phyloP scores from a whole-genome alignment of 1,139 yeast genomes.

The Geotrichum candidum region DNA sequence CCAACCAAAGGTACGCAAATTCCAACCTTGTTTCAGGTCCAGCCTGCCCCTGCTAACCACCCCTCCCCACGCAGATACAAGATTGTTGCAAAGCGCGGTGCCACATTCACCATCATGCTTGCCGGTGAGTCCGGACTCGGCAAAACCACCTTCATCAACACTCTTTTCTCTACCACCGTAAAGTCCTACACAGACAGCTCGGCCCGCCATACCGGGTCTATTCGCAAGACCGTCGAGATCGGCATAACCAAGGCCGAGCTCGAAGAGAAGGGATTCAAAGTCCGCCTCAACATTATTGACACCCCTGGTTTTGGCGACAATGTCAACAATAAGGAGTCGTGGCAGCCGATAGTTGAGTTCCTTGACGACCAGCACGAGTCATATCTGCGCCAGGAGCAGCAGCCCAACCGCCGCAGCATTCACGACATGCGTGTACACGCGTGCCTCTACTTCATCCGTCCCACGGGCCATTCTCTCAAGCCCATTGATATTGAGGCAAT shows the following conservation, averaged over 20 bases:
- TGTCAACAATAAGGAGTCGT: constrained; percentile 84
- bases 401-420: constrained; percentile 60
- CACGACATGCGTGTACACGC: constrained; percentile 89
- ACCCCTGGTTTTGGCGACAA: constrained; percentile 98
- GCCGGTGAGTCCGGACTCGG: constrained; percentile 94
- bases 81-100: constrained; percentile 82
- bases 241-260: constrained; percentile 84
- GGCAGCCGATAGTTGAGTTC: constrained; percentile 91
- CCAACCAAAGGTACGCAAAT: constrained; percentile 74
- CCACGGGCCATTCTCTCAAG: constrained; percentile 90
- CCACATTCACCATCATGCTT: constrained; percentile 86
- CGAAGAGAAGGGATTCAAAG: constrained; percentile 84
- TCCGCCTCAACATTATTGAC: constrained; percentile 83
- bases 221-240: constrained; percentile 86
- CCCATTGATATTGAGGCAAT: constrained; percentile 93
- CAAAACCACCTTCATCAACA: constrained; percentile 87
- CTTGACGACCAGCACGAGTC: constrained; percentile 96
- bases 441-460: constrained; percentile 88
- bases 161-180: constrained; percentile 59
- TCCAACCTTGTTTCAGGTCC: not conserved
- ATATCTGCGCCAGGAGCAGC: constrained; percentile 93
- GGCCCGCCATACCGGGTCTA: constrained; percentile 63
- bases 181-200: constrained; percentile 60
- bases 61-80: constrained; percentile 51
- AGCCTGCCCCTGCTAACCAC: not conserved